These are phyloP conservation scores for Blastobotrys aristatus DNA, from an alignment of 1,139 yeast species.

Conservation along the genomic window DNA sequence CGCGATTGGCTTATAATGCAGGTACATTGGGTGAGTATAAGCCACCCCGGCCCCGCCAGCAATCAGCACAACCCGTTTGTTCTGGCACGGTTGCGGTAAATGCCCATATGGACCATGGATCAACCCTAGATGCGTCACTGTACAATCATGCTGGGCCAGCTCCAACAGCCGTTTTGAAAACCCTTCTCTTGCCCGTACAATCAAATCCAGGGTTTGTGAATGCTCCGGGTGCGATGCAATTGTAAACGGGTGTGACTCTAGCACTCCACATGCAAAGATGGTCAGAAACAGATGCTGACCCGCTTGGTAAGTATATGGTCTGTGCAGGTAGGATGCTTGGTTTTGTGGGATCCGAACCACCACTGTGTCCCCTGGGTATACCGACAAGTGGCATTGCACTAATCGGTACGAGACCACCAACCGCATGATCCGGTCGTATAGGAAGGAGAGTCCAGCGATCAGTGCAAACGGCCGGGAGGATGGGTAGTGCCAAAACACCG, in stretches of 20 bases:
- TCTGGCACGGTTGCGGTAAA: background rate
- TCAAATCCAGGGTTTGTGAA: conserved; percentile 23
- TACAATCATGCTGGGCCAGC: conserved; percentile 3
- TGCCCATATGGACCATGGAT: conserved; percentile 31
- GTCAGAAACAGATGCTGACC: conserved; percentile 30
- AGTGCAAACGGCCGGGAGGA: conserved; percentile 25
- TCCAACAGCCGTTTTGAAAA: conserved; percentile 23
- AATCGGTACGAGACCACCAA: conserved; percentile 20
- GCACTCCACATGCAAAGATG: conserved; percentile 22
- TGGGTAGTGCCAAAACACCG: conserved; percentile 26
- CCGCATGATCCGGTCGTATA: conserved; percentile 25
- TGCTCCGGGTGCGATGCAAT: conserved; percentile 24
- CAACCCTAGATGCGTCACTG: conserved; percentile 20
- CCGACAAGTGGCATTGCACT: conserved; percentile 18
- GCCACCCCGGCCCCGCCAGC: conserved; percentile 33
- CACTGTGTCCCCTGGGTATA: conserved; percentile 26
- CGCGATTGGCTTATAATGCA: conserved; percentile 17
- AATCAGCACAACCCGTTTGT: conserved; percentile 20
- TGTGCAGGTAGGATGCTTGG: conserved; percentile 15
- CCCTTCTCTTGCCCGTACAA: conserved; percentile 28
- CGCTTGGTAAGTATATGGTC: conserved; percentile 22
- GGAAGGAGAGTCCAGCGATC: conserved; percentile 22
- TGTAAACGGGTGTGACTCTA: conserved; percentile 19
- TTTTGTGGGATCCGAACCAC: conserved; percentile 22
- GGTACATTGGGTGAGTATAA: conserved; percentile 28